A percentile compares a stretch with the other conserved stretches of the same genome.
phyloP scores from a whole-genome alignment of 1,284 basidiomycete genomes.

The Cystobasidium slooffiae region DNA sequence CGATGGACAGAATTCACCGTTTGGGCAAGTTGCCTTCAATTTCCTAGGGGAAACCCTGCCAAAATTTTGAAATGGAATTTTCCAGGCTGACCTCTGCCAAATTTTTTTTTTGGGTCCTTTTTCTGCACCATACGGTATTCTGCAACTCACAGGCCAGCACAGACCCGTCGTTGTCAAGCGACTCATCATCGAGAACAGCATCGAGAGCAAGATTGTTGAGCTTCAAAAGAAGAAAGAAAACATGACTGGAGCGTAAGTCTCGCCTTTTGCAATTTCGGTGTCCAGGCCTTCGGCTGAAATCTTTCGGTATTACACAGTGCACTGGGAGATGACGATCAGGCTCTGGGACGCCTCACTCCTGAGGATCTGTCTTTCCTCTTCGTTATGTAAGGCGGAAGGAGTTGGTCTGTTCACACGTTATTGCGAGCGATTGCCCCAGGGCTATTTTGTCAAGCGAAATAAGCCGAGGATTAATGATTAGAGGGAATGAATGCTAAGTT shows the following conservation, averaged over 20 bases:
- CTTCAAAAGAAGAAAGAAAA: conserved; percentile 92
- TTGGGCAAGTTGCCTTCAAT: conserved; percentile 35
- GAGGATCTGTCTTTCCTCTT: conserved; percentile 70
- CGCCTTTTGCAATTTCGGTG: not conserved
- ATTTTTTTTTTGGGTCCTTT: not conserved
- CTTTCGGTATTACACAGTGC: conserved; percentile 44
- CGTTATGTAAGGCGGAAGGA: conserved; percentile 17
- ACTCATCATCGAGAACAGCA: conserved; percentile 92
- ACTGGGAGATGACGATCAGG: conserved; percentile 58
- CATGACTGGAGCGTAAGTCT: conserved; percentile 73
- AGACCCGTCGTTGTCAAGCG: conserved; percentile 92
- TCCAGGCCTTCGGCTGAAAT: not conserved
- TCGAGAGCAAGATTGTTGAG: conserved; percentile 86
- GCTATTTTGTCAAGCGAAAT: not conserved
- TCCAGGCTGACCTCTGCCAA: not conserved
- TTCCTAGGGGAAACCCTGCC: not conserved
- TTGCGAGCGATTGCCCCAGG: not conserved
- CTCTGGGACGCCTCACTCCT: conserved; percentile 85
- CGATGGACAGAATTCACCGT: conserved; percentile 85
- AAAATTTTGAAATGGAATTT: too few relatives aligned
- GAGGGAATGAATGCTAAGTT: too few relatives aligned
- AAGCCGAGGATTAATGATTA: too few relatives aligned
- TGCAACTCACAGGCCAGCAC: conserved; percentile 67
- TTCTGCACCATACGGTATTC: too few relatives aligned
- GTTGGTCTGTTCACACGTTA: not conserved